Percentiles rank a stretch among this genome's conserved stretches.
Conservation (phyloP, 2,329 filamentous ascomycete genomes). For the Penicillium sp. region DNA sequence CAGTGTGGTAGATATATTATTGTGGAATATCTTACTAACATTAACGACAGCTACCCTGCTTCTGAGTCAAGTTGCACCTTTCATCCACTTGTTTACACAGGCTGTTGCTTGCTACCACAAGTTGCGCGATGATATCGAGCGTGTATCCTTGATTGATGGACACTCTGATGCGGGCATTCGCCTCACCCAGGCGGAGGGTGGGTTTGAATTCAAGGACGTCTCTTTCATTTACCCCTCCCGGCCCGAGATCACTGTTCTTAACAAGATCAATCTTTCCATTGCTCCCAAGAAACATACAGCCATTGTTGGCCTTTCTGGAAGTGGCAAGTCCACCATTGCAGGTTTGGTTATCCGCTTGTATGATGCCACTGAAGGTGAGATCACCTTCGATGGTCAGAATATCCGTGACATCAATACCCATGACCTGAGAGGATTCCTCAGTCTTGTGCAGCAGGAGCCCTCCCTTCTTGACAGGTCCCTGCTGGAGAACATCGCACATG, state of each 20-base stretch:
- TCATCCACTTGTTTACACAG: constrained; percentile 48
- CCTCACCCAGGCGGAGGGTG: constrained; percentile 25
- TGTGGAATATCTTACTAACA: constrained; percentile 10
- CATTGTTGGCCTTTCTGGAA: constrained; percentile 55
- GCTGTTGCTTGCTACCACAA: constrained; percentile 57
- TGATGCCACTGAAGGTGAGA: constrained; percentile 59
- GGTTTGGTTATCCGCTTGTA: constrained; percentile 62
- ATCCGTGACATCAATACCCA: constrained; percentile 56
- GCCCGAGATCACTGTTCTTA: constrained; percentile 29
- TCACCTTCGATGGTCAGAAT: constrained; percentile 63
- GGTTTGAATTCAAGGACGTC: constrained; percentile 37
- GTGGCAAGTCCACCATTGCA: constrained; percentile 66
- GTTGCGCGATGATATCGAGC: constrained; percentile 58
- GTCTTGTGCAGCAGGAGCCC: constrained; percentile 25
- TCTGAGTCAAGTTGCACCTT: constrained; percentile 40
- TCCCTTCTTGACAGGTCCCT: constrained; percentile 24
- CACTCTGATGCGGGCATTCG: constrained; percentile 22
- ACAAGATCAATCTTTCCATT: constrained; percentile 24
- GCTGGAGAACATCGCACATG: constrained; percentile 40
- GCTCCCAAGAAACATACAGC: constrained; percentile 52
- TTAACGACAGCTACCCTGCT: constrained; percentile 32
- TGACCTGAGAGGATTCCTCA: constrained; percentile 23
- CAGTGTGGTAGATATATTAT: background rate
- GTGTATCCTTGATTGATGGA: constrained; percentile 47
- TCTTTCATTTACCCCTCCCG: constrained; percentile 36